Evolutionary conservation across 1,284 basidiomycete genomes (phyloP).

Genomic region (Rugosomyces carneus): DNA sequence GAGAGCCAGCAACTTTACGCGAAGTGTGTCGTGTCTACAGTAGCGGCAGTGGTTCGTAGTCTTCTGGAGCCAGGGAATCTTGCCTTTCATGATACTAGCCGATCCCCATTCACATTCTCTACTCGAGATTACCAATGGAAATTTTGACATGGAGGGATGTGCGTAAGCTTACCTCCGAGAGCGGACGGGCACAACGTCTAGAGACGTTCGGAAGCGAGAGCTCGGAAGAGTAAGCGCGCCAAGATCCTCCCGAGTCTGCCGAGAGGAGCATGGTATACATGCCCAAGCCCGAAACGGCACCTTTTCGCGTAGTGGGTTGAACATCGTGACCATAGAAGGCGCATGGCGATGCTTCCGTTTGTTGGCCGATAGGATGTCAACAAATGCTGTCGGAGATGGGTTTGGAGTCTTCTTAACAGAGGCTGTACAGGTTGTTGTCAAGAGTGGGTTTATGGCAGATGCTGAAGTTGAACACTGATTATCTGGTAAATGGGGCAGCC

Average conservation of each 20-base stretch:
- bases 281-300: conserved; percentile 16
- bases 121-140: conserved; percentile 1
- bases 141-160: neutral
- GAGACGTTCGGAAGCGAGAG: conserved; percentile 16
- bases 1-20: conserved; percentile 18
- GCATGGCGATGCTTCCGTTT: conserved; percentile 19
- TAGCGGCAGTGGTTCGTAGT: conserved; percentile 15
- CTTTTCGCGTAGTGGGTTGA: conserved; percentile 22
- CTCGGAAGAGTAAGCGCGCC: conserved; percentile 14
- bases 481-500: neutral
- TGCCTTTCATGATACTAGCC: conserved; percentile 8
- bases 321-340: conserved; percentile 21
- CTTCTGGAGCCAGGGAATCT: conserved; percentile 9
- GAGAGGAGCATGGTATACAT: conserved; percentile 6
- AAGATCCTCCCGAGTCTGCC: neutral
- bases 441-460: neutral
- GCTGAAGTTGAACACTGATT: neutral
- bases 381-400: conserved; percentile 8
- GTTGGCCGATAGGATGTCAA: conserved; percentile 14
- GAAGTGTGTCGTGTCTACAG: conserved; percentile 19
- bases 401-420: neutral
- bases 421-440: neutral
- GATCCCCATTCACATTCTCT: conserved; percentile 14
- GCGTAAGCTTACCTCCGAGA: conserved; percentile 13
- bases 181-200: conserved; percentile 1